These are phyloP conservation scores for Colletotrichum sp. DNA, from an alignment of 2,329 filamentous ascomycete species.

Conservation along the genomic window DNA sequence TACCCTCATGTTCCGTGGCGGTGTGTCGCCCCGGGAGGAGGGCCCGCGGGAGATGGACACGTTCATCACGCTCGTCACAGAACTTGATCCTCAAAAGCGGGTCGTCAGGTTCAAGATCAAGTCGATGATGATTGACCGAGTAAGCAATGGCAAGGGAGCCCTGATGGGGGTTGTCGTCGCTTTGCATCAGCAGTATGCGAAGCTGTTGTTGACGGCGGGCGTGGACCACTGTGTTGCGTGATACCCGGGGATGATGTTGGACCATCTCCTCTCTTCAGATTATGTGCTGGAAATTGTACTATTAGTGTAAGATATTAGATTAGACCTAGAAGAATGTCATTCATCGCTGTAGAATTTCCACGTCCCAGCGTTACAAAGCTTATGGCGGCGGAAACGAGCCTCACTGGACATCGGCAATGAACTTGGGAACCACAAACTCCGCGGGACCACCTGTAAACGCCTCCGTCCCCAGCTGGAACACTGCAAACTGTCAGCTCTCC, in stretches of 20 bases:
- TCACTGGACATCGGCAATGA: conserved; percentile 23
- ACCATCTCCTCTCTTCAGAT: neutral
- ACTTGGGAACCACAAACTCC: conserved; percentile 23
- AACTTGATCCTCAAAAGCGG: neutral
- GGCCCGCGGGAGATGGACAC: conserved; percentile 8
- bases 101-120: conserved; percentile 4
- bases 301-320: neutral
- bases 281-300: neutral
- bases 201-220: neutral
- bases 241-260: neutral
- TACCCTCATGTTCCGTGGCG: conserved; percentile 3
- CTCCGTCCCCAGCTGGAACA: conserved; percentile 29
- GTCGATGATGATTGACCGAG: neutral
- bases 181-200: conserved; percentile 7
- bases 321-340: neutral
- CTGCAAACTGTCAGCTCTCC: conserved; percentile 4
- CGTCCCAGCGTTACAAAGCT: neutral
- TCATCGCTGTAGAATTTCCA: neutral
- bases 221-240: neutral
- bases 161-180: neutral
- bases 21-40: neutral
- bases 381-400: fast-evolving
- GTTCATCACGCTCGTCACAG: neutral
- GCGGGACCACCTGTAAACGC: conserved; percentile 29
- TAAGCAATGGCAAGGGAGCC: neutral